Base-by-base conservation (phyloP, 2,329 filamentous ascomycete species). In the Xylariaceae sp. region DNA sequence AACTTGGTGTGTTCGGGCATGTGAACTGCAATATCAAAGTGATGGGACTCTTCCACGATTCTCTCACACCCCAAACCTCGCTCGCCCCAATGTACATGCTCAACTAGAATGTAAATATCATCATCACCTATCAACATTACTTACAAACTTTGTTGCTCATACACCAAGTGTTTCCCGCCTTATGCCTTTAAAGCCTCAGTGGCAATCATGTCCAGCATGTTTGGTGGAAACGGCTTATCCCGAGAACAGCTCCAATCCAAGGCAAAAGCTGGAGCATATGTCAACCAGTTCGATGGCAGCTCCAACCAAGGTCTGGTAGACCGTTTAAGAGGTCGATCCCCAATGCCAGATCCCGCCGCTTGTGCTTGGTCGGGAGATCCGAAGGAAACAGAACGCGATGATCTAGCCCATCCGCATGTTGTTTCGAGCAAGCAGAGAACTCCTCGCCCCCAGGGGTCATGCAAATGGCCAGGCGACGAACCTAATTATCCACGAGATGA, bases 361-460 rank as follows among this genome's bases (percentile, higher is more conserved):
- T 67, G 63, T 56, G 57, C 57, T 18, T 66, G 62, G 65, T 51
- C 44, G 19, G 62, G 58, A 10, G 63, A 67, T 48, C 28, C 57
- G 38, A 55, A 58, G 14, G 63, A 65, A 18, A 59, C 60, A 9
- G 58, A 63, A 43, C 48, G 60, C 13, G 63, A 66, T 33, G 63
- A 66, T 42, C 60, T 66, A 13, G 60, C 60, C 14, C 55, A 62
- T 5, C 42, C 53, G 22, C 47, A 47, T 28, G 41, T 50, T 17
- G 22, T 28, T 28, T 28, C 22, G 22, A 12, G 48, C 33, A 49
- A 38, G 12, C 50, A 58, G 34, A 45, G 50, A n/a, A 39, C 46
- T 22, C 41, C 48, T 41, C 51, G 43, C 9, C 41, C 34, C 9
- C 31, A 34, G 17, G 48, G 42, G 33, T 38, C 53, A 33, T 49